These are phyloP conservation scores for Monosporascus sp. DNA, from an alignment of 2,329 filamentous ascomycete genomes.

Conservation along the genomic window DNA sequence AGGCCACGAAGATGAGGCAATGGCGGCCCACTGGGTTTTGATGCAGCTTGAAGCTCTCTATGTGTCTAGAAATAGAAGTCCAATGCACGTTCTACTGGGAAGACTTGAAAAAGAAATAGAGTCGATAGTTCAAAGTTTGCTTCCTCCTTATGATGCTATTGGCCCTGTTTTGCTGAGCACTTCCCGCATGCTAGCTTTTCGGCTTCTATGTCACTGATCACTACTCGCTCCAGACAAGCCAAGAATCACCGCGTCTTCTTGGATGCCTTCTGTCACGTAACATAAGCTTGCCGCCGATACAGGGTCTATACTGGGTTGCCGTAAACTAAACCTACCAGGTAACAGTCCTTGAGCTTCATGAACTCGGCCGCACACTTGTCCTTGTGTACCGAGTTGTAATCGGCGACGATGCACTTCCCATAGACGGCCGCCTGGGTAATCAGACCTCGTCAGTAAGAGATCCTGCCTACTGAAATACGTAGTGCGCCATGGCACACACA, in stretches of 20 bases:
- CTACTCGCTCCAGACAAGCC: no score
- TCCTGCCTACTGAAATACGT: not conserved
- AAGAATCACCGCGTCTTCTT: slow-evolving; percentile 36
- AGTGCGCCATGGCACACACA: no score
- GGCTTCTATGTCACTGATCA: no score
- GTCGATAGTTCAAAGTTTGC: not conserved
- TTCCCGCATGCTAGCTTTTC: no score
- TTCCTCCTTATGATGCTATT: not conserved
- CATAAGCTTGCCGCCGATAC: slow-evolving; percentile 3
- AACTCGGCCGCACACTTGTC: slow-evolving; percentile 89
- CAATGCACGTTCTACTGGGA: not conserved
- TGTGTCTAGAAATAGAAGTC: not conserved
- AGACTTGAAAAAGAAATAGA: not conserved
- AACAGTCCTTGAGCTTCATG: slow-evolving; percentile 79
- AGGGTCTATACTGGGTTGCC: not conserved
- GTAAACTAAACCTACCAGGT: slow-evolving; percentile 54
- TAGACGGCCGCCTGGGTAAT: slow-evolving; percentile 67
- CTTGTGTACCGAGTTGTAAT: slow-evolving; percentile 86
- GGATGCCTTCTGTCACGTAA: slow-evolving; percentile 39
- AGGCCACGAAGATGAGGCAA: slow-evolving; percentile 12
- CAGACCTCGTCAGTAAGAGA: not conserved
- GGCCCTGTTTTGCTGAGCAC: not conserved
- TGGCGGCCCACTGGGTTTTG: not conserved
- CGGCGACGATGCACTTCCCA: slow-evolving; percentile 83
- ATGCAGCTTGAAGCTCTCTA: not conserved